phyloP scores from a whole-genome alignment of 345 rosid species.

The Corchorus capsularis region DNA sequence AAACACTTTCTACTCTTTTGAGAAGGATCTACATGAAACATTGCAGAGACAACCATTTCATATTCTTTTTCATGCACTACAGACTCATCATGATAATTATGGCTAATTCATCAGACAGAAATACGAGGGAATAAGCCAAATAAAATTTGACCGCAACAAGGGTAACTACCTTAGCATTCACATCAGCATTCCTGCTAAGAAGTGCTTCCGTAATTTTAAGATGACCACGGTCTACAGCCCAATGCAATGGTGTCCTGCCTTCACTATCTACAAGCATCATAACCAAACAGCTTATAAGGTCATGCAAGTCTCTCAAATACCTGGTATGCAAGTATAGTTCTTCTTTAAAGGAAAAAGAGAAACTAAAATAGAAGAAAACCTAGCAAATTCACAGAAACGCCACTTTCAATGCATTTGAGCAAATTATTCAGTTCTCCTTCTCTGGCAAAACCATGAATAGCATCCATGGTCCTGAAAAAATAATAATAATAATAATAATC shows the following conservation, averaged over 20 bases:
- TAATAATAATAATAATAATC: background rate
- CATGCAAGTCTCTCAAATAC: background rate
- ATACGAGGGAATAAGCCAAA: background rate
- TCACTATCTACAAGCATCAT: slow-evolving; percentile 71
- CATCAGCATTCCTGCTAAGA: slow-evolving; percentile 63
- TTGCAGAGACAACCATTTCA: background rate
- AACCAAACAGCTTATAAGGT: background rate
- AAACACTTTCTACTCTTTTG: background rate
- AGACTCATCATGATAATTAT: background rate
- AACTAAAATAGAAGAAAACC: slow-evolving; percentile 39
- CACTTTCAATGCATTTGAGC: slow-evolving; percentile 68
- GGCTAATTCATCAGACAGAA: background rate
- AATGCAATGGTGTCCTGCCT: slow-evolving; percentile 81
- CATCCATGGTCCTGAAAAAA: slow-evolving; percentile 78
- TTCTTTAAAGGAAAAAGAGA: background rate
- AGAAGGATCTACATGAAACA: background rate
- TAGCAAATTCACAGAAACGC: slow-evolving; percentile 65
- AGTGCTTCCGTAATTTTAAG: slow-evolving; percentile 52
- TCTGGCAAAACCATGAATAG: slow-evolving; percentile 85
- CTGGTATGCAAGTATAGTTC: background rate
- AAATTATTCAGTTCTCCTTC: slow-evolving; percentile 81
- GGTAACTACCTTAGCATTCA: slow-evolving; percentile 73
- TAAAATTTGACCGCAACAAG: background rate
- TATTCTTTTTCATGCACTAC: background rate
- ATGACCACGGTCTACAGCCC: slow-evolving; percentile 94